Percentiles rank a stretch among this genome's conserved stretches.
phyloP scores from a whole-genome alignment of 2,329 filamentous ascomycete genomes.

The Didymella glomerata region DNA sequence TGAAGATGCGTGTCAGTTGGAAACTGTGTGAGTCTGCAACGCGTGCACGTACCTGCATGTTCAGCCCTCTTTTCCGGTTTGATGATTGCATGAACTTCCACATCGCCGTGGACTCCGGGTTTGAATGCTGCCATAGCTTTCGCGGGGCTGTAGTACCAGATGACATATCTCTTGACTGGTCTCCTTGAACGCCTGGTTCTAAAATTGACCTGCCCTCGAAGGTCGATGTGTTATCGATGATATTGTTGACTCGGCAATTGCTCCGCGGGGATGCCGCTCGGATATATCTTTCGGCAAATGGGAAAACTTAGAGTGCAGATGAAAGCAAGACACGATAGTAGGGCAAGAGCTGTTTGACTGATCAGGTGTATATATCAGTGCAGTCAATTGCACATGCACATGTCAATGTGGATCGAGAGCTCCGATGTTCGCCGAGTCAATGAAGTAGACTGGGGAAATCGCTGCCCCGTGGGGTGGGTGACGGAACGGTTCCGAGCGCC shows the following conservation, averaged over 20 bases:
- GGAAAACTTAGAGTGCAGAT: not conserved
- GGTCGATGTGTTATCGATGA: not conserved
- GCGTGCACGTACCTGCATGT: constrained; percentile 62
- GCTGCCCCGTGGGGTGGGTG: constrained; percentile 13
- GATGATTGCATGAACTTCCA: constrained; percentile 63
- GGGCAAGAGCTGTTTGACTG: not conserved
- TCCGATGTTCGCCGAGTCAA: not conserved
- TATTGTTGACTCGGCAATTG: constrained; percentile 10
- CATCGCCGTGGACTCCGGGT: constrained; percentile 55
- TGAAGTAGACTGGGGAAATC: constrained; percentile 1
- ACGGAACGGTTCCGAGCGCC: constrained; percentile 5
- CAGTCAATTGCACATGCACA: not conserved
- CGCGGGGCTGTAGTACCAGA: constrained; percentile 41
- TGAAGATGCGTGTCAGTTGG: not conserved
- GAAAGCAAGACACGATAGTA: not conserved
- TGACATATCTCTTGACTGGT: not conserved
- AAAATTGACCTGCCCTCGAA: not conserved
- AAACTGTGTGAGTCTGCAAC: not conserved
- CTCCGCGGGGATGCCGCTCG: constrained; percentile 9
- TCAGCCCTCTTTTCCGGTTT: constrained; percentile 65
- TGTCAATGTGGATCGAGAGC: not conserved
- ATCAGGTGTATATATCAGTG: not conserved
- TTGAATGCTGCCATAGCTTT: constrained; percentile 59
- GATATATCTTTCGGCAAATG: not conserved
- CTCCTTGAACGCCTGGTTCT: not conserved